A percentile compares a stretch with the other conserved stretches of the same genome.
Evolutionary conservation across 2,329 filamentous ascomycete species (phyloP).

Genomic region (Penicillium verrucosum): DNA sequence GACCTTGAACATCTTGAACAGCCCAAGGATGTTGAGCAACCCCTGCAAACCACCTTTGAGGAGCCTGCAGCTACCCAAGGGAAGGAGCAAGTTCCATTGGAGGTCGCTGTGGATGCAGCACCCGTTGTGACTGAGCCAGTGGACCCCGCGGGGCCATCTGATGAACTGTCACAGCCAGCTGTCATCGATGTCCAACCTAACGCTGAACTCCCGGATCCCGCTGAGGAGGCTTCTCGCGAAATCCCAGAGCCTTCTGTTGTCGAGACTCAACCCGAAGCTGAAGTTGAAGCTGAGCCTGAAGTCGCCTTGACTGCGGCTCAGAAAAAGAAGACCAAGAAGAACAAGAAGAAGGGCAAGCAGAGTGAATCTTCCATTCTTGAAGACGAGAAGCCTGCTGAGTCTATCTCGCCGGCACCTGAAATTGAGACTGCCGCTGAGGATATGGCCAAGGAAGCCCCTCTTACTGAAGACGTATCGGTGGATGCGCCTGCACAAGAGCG

Average conservation of each 20-base stretch:
- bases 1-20: conserved; percentile 5
- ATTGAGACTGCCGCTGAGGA: neutral
- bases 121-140: neutral
- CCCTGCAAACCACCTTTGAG: neutral
- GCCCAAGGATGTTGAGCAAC: neutral
- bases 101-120: neutral
- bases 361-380: conserved; percentile 13
- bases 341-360: conserved; percentile 24
- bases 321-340: conserved; percentile 42
- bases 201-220: neutral
- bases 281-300: conserved; percentile 14
- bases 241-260: neutral
- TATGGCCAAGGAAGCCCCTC: neutral
- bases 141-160: neutral
- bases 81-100: conserved; percentile 4
- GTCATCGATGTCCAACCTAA: neutral
- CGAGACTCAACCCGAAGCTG: neutral
- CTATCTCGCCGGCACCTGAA: neutral
- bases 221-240: neutral
- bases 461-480: neutral
- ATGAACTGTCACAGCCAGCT: neutral
- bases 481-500: neutral
- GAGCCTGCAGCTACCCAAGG: conserved; percentile 1
- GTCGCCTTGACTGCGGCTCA: conserved; percentile 18
- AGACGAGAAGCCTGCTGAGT: conserved; percentile 10